These are phyloP conservation scores for Phytophthora megakarya DNA, from an alignment of 352 stramenopile species.

Conservation along the genomic window DNA sequence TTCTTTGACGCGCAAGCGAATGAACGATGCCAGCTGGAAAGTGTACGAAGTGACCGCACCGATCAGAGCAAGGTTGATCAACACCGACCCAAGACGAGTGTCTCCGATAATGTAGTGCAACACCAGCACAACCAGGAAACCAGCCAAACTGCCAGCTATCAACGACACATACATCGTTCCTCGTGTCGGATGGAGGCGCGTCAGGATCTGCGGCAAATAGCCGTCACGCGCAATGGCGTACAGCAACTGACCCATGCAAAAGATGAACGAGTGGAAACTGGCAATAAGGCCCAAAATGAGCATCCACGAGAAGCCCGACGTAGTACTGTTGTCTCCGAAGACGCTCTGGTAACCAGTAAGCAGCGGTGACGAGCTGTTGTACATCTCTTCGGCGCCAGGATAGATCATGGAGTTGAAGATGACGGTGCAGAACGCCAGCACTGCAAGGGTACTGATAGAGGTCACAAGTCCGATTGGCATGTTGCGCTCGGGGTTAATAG, in stretches of 20 bases:
- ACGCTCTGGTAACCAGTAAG: slow-evolving; percentile 68
- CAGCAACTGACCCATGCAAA: slow-evolving; percentile 72
- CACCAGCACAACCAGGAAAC: slow-evolving; percentile 50
- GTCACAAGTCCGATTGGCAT: slow-evolving; percentile 63
- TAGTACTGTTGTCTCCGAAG: slow-evolving; percentile 71
- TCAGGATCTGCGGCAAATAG: slow-evolving; percentile 58
- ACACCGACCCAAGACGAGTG: slow-evolving; percentile 55
- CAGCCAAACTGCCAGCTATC: slow-evolving; percentile 50
- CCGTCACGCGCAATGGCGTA: slow-evolving; percentile 72
- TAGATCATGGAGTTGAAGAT: slow-evolving; percentile 73
- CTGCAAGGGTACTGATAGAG: slow-evolving; percentile 55
- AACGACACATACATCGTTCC: slow-evolving; percentile 62
- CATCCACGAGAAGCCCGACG: slow-evolving; percentile 71
- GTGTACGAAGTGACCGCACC: slow-evolving; percentile 68
- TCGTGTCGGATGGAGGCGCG: slow-evolving; percentile 44
- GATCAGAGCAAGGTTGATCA: slow-evolving; percentile 77
- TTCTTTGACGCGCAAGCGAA: slow-evolving; percentile 56
- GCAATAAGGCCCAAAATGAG: slow-evolving; percentile 64
- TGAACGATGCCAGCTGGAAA: slow-evolving; percentile 64
- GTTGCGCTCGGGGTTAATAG: slow-evolving; percentile 62
- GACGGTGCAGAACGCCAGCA: slow-evolving; percentile 62
- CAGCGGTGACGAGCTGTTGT: slow-evolving; percentile 52
- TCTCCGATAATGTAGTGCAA: slow-evolving; percentile 70
- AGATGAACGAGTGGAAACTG: slow-evolving; percentile 83
- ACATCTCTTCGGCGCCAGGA: slow-evolving; percentile 51